Percentiles rank a stretch among this genome's conserved stretches.
Conservation (phyloP, 2,329 filamentous ascomycete genomes). For the Epichloe scottii region DNA sequence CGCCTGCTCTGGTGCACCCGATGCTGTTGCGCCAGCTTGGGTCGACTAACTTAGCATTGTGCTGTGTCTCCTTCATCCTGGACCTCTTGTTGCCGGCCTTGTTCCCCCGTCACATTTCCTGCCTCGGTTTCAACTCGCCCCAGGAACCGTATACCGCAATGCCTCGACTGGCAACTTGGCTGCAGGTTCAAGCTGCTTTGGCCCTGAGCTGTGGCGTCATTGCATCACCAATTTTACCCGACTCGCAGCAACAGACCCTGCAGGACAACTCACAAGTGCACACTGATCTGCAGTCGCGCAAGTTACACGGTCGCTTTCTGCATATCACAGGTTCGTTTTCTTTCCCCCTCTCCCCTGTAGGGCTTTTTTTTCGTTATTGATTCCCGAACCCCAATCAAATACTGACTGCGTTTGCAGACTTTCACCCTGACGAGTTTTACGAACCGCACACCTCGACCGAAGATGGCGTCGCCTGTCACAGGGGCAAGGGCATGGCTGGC, state of each 20-base stretch:
- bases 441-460: constrained; percentile 62
- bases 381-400: background rate
- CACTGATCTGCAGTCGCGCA: constrained; percentile 20
- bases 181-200: constrained; percentile 16
- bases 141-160: constrained; percentile 6
- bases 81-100: background rate
- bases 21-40: background rate
- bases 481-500: constrained; percentile 63
- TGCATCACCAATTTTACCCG: constrained; percentile 13
- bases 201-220: constrained; percentile 12
- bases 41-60: background rate
- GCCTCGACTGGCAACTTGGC: constrained; percentile 16
- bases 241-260: constrained; percentile 8
- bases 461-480: constrained; percentile 63
- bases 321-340: constrained; percentile 68
- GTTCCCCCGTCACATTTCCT: background rate
- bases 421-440: constrained; percentile 87
- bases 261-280: background rate
- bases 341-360: background rate
- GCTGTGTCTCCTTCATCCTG: background rate
- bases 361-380: background rate
- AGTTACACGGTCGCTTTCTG: constrained; percentile 63
- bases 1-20: background rate
- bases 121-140: background rate
- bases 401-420: constrained; percentile 42